Percentiles rank a stretch among this genome's conserved stretches.
These are phyloP conservation scores for Actinomortierella wolfii DNA, from an alignment of 371 early-diverging fungal genomes.

Conservation along the genomic window DNA sequence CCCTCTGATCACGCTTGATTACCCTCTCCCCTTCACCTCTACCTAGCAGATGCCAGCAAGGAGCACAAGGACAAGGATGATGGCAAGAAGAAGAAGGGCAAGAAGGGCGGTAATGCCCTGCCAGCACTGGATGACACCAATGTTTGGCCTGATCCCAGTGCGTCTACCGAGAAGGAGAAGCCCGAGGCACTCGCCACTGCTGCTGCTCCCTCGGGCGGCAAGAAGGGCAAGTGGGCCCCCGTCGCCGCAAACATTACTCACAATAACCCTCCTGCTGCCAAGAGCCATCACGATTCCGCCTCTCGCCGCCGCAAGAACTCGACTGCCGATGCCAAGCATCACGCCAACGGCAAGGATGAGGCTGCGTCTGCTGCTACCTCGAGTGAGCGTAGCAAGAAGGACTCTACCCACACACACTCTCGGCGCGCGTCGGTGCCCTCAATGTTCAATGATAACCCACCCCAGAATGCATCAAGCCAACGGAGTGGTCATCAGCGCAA, in stretches of 20 bases:
- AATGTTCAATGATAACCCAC: conserved; percentile 32
- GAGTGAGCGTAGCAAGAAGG: neutral
- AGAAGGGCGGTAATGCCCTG: conserved; percentile 35
- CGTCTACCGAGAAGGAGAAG: conserved; percentile 45
- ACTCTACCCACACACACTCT: conserved; percentile 12
- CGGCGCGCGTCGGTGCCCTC: conserved; percentile 43
- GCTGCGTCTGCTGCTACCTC: conserved; percentile 7
- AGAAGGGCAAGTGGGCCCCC: conserved; percentile 66
- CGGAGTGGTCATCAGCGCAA: conserved; percentile 5
- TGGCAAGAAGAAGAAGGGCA: conserved; percentile 49
- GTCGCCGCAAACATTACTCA: conserved; percentile 67
- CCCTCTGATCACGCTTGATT: too few relatives aligned
- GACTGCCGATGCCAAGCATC: neutral
- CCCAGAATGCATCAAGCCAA: conserved; percentile 14
- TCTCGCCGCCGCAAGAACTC: conserved; percentile 27
- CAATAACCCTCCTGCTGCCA: conserved; percentile 47
- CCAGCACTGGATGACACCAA: conserved; percentile 23
- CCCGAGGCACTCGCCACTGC: conserved; percentile 23
- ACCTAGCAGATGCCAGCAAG: too few relatives aligned
- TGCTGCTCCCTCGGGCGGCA: conserved; percentile 47
- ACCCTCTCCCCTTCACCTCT: too few relatives aligned
- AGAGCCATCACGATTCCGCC: conserved; percentile 17
- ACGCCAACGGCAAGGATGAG: conserved; percentile 8
- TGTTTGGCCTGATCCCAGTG: conserved; percentile 35
- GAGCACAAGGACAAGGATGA: conserved; percentile 20